Evolutionary conservation across 148 eudicot genomes (phyloP).

Genomic region (Camellia sinensis): DNA sequence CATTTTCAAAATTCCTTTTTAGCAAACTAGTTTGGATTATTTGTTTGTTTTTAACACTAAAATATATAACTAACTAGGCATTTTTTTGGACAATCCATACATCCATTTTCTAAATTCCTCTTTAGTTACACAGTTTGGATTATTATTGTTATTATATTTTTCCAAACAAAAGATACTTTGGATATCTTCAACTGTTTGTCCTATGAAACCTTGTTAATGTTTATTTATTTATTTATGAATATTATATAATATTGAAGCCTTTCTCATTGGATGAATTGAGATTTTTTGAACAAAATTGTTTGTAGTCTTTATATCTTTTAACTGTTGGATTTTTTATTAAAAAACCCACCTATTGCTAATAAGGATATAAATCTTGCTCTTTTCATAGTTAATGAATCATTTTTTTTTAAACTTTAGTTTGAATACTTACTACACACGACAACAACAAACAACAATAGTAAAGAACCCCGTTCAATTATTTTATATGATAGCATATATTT

Average conservation of each 20-base stretch:
- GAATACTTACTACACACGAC: too few relatives aligned
- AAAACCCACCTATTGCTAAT: too few relatives aligned
- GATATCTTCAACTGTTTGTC: too few relatives aligned
- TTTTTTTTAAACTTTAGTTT: not conserved
- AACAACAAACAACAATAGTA: not conserved
- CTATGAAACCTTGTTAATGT: not conserved
- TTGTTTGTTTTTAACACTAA: too few relatives aligned
- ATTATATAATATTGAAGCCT: not conserved
- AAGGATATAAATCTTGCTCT: not conserved
- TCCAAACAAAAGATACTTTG: not conserved
- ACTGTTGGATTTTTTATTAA: too few relatives aligned
- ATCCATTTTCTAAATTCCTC: not conserved
- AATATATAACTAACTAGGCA: too few relatives aligned
- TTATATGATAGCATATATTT: not conserved
- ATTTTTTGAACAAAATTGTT: not conserved
- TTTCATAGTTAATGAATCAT: not conserved
- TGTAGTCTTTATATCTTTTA: too few relatives aligned
- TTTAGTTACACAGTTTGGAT: too few relatives aligned
- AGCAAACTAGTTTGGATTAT: too few relatives aligned
- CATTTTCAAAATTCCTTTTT: too few relatives aligned
- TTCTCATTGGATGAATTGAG: slow-evolving; percentile 1
- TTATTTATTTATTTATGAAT: not conserved
- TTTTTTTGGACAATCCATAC: too few relatives aligned
- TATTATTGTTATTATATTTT: not conserved
- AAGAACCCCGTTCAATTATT: not conserved